A percentile compares a stretch with the other conserved stretches of the same genome.
Conservation (phyloP, 495 filamentous ascomycete genomes). For the Trichoderma asperelloides region DNA sequence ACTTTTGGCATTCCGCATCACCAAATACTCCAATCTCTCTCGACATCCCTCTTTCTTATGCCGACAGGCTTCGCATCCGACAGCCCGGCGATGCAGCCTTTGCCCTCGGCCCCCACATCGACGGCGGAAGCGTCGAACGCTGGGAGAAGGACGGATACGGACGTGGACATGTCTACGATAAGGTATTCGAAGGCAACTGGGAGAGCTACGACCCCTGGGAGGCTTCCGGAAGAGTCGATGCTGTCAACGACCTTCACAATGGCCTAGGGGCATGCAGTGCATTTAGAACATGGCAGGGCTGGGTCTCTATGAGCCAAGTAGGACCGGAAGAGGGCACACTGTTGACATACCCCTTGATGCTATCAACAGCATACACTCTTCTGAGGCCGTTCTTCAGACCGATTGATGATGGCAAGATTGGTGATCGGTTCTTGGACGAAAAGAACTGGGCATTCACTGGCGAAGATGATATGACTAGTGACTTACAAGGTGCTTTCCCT, state of each 20-base stretch:
- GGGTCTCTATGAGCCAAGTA: constrained; percentile 69
- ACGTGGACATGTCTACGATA: constrained; percentile 55
- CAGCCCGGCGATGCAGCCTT: constrained; percentile 69
- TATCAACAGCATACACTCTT: constrained; percentile 70
- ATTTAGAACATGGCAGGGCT: constrained; percentile 84
- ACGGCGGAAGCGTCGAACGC: constrained; percentile 75
- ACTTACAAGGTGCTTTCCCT: constrained; percentile 67
- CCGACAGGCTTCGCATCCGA: constrained; percentile 74
- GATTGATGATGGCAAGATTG: constrained; percentile 13
- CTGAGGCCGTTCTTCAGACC: constrained; percentile 78
- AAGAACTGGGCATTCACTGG: constrained; percentile 42
- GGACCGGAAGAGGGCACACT: constrained; percentile 70
- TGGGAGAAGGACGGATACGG: constrained; percentile 81
- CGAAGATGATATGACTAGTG: constrained; percentile 41
- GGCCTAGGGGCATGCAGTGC: constrained; percentile 75
- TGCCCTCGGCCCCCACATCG: constrained; percentile 77
- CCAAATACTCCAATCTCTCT: constrained; percentile 50
- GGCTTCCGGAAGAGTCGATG: constrained; percentile 55
- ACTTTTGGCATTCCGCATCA: constrained; percentile 60
- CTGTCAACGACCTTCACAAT: constrained; percentile 68
- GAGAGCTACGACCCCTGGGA: constrained; percentile 79
- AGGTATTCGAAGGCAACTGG: constrained; percentile 68
- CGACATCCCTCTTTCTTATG: constrained; percentile 59
- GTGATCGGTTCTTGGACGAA: constrained; percentile 20
- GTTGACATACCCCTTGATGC: constrained; percentile 72